phyloP scores from a whole-genome alignment of 768 basidiomycete species.

The Leccinellum luteum region DNA sequence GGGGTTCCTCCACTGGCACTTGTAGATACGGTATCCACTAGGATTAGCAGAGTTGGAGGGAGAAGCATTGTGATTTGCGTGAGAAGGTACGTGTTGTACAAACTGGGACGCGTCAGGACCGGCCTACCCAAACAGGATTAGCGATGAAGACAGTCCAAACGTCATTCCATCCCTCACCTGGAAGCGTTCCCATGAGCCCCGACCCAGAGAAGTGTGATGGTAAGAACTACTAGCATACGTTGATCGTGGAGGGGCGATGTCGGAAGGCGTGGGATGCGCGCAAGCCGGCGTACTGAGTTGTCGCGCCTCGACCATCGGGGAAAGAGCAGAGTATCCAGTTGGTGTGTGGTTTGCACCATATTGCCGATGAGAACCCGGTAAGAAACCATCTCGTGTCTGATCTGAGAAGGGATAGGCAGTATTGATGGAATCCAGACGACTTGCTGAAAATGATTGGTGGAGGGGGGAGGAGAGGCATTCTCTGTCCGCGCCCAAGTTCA shows the following conservation, averaged over 20 bases:
- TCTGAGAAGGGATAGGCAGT: neutral
- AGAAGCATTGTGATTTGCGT: neutral
- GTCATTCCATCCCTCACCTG: neutral
- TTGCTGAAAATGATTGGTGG: neutral
- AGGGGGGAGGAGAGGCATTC: neutral
- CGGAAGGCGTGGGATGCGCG: neutral
- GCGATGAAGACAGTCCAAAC: neutral
- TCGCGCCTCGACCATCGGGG: neutral
- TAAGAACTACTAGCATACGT: neutral
- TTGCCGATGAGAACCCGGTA: neutral
- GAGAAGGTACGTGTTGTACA: neutral
- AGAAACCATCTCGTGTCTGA: neutral
- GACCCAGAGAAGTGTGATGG: neutral
- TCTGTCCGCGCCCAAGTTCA: neutral
- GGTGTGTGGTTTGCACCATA: neutral
- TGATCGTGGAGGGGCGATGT: neutral
- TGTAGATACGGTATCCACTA: neutral
- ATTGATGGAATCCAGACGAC: neutral
- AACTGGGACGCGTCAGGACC: neutral
- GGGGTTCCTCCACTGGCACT: conserved; percentile 7
- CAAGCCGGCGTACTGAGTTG: neutral
- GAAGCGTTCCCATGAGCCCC: neutral
- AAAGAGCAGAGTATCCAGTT: neutral
- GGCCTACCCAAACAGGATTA: neutral
- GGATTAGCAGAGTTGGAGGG: neutral